These are phyloP conservation scores for Nakaseomyces sp. DNA, from an alignment of 1,139 yeast species.

Conservation along the genomic window DNA sequence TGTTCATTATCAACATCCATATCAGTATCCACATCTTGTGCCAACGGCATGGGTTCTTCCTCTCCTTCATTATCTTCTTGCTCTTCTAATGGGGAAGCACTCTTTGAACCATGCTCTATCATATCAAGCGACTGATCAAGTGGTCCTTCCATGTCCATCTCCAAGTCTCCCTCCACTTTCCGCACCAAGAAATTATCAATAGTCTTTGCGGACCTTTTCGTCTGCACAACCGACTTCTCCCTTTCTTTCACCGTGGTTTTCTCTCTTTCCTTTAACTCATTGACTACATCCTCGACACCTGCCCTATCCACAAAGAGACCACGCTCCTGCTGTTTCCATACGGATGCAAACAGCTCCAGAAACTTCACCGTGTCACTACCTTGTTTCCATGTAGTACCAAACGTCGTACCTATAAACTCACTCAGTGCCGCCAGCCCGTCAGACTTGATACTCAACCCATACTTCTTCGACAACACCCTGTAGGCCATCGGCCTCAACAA, in stretches of 20 bases:
- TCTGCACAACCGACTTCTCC: neutral
- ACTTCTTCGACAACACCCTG: constrained; percentile 79
- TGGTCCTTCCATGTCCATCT: constrained; percentile 1
- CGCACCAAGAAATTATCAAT: constrained; percentile 8
- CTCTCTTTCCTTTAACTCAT: constrained; percentile 39
- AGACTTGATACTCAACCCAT: constrained; percentile 82
- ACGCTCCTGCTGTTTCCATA: constrained; percentile 84
- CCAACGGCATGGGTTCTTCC: neutral
- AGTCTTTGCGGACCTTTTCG: neutral
- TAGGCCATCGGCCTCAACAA: constrained; percentile 87
- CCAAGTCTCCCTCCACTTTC: neutral
- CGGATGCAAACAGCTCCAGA: constrained; percentile 67
- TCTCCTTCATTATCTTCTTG: too few relatives aligned
- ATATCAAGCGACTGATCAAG: constrained; percentile 4
- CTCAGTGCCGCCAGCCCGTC: constrained; percentile 72
- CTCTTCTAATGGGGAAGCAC: too few relatives aligned
- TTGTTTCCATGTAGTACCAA: constrained; percentile 77
- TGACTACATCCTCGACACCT: constrained; percentile 54
- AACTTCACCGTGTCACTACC: constrained; percentile 56
- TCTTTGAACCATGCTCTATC: too few relatives aligned
- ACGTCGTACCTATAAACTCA: constrained; percentile 59
- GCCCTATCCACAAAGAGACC: constrained; percentile 78
- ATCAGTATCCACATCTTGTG: constrained; percentile 18
- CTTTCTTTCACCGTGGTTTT: constrained; percentile 9
- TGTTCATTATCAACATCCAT: constrained; percentile 5